Conservation (phyloP, 805 yeast genomes). For the Helenozyma rhizophorensis region DNA sequence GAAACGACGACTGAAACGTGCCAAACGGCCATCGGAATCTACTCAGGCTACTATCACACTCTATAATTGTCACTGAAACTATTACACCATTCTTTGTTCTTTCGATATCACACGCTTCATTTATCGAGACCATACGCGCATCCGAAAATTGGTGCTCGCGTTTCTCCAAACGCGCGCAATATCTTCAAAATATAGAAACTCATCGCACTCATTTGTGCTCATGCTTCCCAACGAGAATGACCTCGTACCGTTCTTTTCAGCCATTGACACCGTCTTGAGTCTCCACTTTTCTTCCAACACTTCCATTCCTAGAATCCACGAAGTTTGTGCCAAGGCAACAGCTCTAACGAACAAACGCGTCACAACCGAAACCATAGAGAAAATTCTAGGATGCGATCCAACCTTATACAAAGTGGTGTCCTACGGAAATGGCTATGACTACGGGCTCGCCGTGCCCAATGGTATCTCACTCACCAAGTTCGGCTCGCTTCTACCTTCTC, state of each 20-base stretch:
- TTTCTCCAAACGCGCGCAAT: no score
- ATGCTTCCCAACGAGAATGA: conserved; percentile 1
- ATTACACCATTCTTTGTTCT: no score
- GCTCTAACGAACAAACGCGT: conserved; percentile 9
- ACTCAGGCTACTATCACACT: no score
- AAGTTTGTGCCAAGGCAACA: conserved; percentile 12
- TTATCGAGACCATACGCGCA: no score
- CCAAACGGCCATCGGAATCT: no score
- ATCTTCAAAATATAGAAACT: no score
- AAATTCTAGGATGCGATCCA: conserved; percentile 6
- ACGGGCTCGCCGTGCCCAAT: conserved; percentile 11
- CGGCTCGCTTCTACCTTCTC: conserved; percentile 8
- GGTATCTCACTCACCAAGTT: conserved; percentile 9
- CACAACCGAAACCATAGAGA: conserved; percentile 8
- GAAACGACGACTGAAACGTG: no score
- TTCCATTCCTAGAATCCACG: conserved; percentile 18
- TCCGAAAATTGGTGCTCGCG: no score
- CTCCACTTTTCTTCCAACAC: conserved; percentile 32
- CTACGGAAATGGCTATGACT: conserved; percentile 9
- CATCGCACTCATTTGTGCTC: no score
- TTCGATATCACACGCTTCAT: no score
- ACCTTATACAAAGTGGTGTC: conserved; percentile 8
- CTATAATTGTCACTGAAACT: no score
- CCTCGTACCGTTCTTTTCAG: conserved; percentile 16
- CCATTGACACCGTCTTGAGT: conserved; percentile 30